These are phyloP conservation scores for Geranomyces variabilis DNA, from an alignment of 192 early-diverging fungal genomes.

Conservation along the genomic window DNA sequence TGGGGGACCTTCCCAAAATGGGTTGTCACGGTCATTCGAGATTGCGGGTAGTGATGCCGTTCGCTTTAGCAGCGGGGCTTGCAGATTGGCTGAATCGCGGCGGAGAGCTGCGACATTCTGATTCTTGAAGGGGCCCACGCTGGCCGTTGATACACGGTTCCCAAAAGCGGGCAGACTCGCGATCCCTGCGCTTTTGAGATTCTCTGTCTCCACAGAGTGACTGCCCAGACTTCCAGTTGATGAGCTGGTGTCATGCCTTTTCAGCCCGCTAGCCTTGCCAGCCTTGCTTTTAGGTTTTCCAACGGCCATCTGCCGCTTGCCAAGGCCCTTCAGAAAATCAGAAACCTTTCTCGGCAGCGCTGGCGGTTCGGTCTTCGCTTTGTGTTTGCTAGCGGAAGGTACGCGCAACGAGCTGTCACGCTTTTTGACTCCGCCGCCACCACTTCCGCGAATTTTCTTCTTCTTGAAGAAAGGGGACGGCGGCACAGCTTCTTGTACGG, in stretches of 20 bases:
- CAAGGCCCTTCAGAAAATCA: conserved; percentile 16
- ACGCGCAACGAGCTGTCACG: neutral
- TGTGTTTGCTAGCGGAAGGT: neutral
- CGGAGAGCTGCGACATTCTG: neutral
- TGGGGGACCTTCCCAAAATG: neutral
- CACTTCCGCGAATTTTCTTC: conserved; percentile 4
- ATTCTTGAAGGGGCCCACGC: conserved; percentile 4
- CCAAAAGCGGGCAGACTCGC: neutral
- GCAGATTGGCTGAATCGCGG: neutral
- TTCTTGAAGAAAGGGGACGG: conserved; percentile 33
- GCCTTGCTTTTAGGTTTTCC: neutral
- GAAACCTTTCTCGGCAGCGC: neutral
- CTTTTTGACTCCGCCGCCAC: neutral
- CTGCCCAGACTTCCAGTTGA: neutral
- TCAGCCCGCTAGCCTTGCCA: neutral
- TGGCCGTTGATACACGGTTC: neutral
- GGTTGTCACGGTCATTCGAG: neutral
- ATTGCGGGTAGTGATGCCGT: neutral
- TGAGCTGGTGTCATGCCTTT: neutral
- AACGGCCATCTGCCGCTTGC: conserved; percentile 21
- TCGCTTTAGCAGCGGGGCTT: neutral
- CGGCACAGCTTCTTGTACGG: conserved; percentile 5
- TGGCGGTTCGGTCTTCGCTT: neutral
- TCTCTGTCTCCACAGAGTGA: neutral
- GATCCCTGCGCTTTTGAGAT: neutral